A percentile compares a stretch with the other conserved stretches of the same genome.
Evolutionary conservation across 75 land plant genomes (phyloP).

Genomic region (Isoetes taiwanensis): DNA sequence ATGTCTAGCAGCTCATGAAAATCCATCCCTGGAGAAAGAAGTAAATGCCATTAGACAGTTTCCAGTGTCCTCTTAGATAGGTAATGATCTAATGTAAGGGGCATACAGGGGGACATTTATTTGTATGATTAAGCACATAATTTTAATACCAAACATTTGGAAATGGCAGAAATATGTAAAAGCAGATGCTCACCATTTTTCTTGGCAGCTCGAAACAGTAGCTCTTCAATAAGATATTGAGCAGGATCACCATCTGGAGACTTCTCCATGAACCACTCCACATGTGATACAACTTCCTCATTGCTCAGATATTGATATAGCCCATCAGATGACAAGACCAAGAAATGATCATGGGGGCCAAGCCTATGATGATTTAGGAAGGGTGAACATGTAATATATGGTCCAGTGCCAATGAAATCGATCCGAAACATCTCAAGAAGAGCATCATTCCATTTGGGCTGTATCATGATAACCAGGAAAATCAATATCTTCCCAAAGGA

Average conservation of each 20-base stretch:
- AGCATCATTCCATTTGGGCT: slow-evolving; percentile 96
- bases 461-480: too few relatives aligned
- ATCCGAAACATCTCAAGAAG: slow-evolving; percentile 90
- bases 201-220: slow-evolving; percentile 94
- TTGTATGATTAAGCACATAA: too few relatives aligned
- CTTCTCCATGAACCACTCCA: slow-evolving; percentile 69
- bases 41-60: too few relatives aligned
- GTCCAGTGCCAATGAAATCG: slow-evolving; percentile 61
- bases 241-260: slow-evolving; percentile 98
- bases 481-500: too few relatives aligned
- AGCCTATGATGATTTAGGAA: slow-evolving; percentile 71
- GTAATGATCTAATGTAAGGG: too few relatives aligned
- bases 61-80: too few relatives aligned
- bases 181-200: slow-evolving; percentile 95
- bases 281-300: slow-evolving; percentile 87
- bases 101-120: too few relatives aligned
- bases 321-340: slow-evolving; percentile 95
- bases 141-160: too few relatives aligned
- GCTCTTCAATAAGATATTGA: slow-evolving; percentile 90
- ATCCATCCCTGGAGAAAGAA: slow-evolving; percentile 62
- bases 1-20: slow-evolving; percentile 93
- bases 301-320: slow-evolving; percentile 94
- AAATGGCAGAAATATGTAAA: too few relatives aligned
- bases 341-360: slow-evolving; percentile 70
- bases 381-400: slow-evolving; percentile 76